These are phyloP conservation scores for Pharnaceum exiguum DNA, from an alignment of 148 eudicot species.

Conservation along the genomic window DNA sequence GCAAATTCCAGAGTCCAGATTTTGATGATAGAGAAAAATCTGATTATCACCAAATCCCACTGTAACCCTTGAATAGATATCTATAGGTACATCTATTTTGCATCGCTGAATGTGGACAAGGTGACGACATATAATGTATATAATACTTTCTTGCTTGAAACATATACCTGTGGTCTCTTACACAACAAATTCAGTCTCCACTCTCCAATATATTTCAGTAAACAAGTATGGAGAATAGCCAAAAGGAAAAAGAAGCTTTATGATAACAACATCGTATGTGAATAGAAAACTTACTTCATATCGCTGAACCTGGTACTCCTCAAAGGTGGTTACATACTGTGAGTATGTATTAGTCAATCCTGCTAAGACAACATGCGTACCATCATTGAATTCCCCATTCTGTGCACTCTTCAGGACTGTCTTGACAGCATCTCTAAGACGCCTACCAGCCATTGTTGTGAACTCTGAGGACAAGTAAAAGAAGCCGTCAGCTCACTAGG, in stretches of 20 bases:
- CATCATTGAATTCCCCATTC: constrained; percentile 40
- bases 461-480: constrained; percentile 41
- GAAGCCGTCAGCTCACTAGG: neutral
- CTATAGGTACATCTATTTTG: too few species aligned
- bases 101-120: too few species aligned
- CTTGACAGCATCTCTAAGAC: constrained; percentile 89
- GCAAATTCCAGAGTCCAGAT: too few species aligned
- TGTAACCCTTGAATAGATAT: too few species aligned
- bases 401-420: constrained; percentile 43
- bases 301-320: constrained; percentile 93
- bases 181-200: too few species aligned
- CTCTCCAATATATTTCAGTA: too few species aligned
- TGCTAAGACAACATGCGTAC: constrained; percentile 78
- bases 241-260: neutral
- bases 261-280: neutral
- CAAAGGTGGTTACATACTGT: constrained; percentile 83
- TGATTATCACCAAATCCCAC: too few species aligned
- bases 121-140: too few species aligned
- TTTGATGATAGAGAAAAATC: too few species aligned
- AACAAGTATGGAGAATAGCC: too few species aligned
- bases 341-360: constrained; percentile 96
- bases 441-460: constrained; percentile 98
- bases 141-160: too few species aligned
- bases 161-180: too few species aligned
- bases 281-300: constrained; percentile 68